These are phyloP conservation scores for Saccharomyces mikatae DNA, from an alignment of 805 yeast genomes.

Conservation along the genomic window DNA sequence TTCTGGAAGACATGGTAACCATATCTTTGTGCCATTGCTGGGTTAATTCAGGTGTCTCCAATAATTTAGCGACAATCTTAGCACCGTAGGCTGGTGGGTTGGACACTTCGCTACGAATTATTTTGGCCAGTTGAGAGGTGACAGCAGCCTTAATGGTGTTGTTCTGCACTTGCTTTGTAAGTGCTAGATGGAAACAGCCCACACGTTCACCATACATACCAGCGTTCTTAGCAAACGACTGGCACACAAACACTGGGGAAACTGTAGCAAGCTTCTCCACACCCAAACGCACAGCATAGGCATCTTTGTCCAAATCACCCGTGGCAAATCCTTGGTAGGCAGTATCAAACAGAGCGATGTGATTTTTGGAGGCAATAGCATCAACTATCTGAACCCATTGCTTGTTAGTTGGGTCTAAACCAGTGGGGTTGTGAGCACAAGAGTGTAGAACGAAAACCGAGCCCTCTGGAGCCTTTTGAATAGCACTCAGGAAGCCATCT, in stretches of 20 bases:
- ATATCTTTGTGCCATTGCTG: conserved; percentile 80
- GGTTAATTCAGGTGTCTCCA: conserved; percentile 58
- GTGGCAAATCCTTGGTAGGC: conserved; percentile 98
- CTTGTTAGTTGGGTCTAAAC: conserved; percentile 78
- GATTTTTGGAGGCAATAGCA: conserved; percentile 51
- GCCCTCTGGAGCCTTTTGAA: conserved; percentile 61
- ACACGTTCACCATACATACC: conserved; percentile 98
- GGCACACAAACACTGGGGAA: conserved; percentile 70
- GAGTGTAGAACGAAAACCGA: conserved; percentile 83
- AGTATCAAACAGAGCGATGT: conserved; percentile 80
- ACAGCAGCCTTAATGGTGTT: conserved; percentile 45
- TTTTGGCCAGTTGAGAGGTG: conserved; percentile 63
- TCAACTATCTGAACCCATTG: conserved; percentile 72
- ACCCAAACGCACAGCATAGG: conserved; percentile 65
- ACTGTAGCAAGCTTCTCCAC: conserved; percentile 38
- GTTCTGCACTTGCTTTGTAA: conserved; percentile 33
- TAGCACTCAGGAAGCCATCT: conserved; percentile 54
- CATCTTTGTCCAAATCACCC: conserved; percentile 76
- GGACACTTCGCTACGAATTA: conserved; percentile 79
- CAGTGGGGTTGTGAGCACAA: conserved; percentile 97
- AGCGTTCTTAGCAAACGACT: conserved; percentile 92
- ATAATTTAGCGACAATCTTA: conserved; percentile 70
- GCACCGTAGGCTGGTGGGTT: conserved; percentile 96
- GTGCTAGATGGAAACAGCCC: conserved; percentile 79
- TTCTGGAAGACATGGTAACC: conserved; percentile 79